phyloP scores from a whole-genome alignment of 768 basidiomycete species.

The Xerocomellus intermedius region DNA sequence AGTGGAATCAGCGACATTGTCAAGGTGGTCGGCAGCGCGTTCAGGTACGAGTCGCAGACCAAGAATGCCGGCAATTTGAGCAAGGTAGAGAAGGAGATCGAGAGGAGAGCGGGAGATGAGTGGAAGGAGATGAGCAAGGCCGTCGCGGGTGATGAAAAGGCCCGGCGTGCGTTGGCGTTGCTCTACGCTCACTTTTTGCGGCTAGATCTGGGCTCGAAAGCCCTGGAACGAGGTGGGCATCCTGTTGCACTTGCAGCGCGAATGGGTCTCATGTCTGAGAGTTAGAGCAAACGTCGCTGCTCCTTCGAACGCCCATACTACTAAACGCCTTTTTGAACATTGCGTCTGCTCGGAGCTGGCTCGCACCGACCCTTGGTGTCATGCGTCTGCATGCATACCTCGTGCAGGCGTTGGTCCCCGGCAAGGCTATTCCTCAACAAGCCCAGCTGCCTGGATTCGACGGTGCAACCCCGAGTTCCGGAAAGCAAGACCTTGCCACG shows the following conservation, averaged over 20 bases:
- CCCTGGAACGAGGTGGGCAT: constrained; percentile 62
- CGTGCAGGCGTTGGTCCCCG: constrained; percentile 76
- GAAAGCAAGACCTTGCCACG: constrained; percentile 14
- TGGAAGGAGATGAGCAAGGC: constrained; percentile 53
- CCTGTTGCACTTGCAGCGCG: background rate
- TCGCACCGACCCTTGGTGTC: constrained; percentile 69
- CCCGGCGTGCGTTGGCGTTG: constrained; percentile 58
- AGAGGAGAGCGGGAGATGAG: constrained; percentile 45
- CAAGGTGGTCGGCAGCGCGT: constrained; percentile 64
- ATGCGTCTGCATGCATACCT: constrained; percentile 85
- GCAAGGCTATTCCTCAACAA: constrained; percentile 43
- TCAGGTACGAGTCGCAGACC: constrained; percentile 52
- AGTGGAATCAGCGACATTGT: constrained; percentile 72
- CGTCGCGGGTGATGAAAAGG: constrained; percentile 37
- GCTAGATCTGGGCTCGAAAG: constrained; percentile 47
- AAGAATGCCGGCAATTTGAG: constrained; percentile 41
- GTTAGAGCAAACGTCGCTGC: constrained; percentile 66
- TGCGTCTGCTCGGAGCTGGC: constrained; percentile 85
- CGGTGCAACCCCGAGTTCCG: constrained; percentile 32
- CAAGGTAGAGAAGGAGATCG: constrained; percentile 51
- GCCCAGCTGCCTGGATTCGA: constrained; percentile 80
- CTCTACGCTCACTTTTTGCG: constrained; percentile 86
- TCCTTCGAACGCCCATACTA: constrained; percentile 70
- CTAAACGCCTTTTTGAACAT: constrained; percentile 82
- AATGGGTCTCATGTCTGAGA: background rate